Percentiles rank a stretch among this genome's conserved stretches.
These are phyloP conservation scores for Neoboletus magnificus DNA, from an alignment of 768 basidiomycete species.

Conservation along the genomic window DNA sequence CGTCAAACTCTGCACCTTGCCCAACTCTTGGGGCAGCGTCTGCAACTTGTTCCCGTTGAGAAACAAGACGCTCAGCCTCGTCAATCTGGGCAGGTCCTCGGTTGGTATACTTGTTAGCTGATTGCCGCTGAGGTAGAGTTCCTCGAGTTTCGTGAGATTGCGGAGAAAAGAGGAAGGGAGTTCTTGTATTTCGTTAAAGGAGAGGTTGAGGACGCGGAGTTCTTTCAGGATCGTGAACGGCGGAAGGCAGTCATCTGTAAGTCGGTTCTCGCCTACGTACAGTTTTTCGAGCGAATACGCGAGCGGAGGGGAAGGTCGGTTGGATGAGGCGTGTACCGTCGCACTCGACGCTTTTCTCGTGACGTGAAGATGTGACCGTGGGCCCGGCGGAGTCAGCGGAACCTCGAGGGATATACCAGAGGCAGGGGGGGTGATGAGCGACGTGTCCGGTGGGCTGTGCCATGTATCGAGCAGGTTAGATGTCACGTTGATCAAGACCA, in stretches of 20 bases:
- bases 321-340: conserved; percentile 28
- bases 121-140: conserved; percentile 95
- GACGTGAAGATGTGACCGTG: conserved; percentile 19
- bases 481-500: conserved; percentile 77
- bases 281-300: conserved; percentile 71
- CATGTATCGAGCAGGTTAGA: conserved; percentile 80
- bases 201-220: conserved; percentile 81
- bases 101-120: conserved; percentile 85
- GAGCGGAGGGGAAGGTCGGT: conserved; percentile 49
- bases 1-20: conserved; percentile 72
- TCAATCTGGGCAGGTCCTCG: conserved; percentile 78
- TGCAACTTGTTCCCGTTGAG: conserved; percentile 93
- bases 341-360: conserved; percentile 36
- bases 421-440: conserved; percentile 23
- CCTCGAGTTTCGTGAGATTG: conserved; percentile 67
- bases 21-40: conserved; percentile 87
- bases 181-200: conserved; percentile 93
- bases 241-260: conserved; percentile 76
- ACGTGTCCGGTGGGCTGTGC: conserved; percentile 55
- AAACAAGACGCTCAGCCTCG: conserved; percentile 69
- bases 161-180: conserved; percentile 76
- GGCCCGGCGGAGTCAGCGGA: conserved; percentile 6
- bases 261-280: conserved; percentile 85
- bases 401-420: conserved; percentile 25
- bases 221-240: conserved; percentile 73